Evolutionary conservation across 2,329 filamentous ascomycete genomes (phyloP), one percentile per base, ranked within the genome.

Genomic region (Aspergillus unguis): DNA sequence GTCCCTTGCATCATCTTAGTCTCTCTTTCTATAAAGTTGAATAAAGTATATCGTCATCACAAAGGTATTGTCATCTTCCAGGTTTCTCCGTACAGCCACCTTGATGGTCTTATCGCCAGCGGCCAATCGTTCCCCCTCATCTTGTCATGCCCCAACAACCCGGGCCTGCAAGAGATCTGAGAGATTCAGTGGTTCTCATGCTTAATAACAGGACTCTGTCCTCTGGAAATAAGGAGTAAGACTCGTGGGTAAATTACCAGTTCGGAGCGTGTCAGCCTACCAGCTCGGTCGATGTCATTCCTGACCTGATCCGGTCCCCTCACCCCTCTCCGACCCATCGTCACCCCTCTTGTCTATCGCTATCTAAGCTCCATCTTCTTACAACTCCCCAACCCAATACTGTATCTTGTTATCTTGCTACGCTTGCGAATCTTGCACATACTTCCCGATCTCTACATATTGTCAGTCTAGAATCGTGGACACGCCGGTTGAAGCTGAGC

Each of bases 401-500:
- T 48, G 37, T 45, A 42, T n/a, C 45, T 33, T 7, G 32, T 17
- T 26, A 33, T 31, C 51, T 31, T 45, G 29, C 27, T 37, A 46
- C 31, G 36, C 51, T 53, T 44, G 25, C 36, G 11, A 38, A 42
- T 43, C 26, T 28, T 17, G 41, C 5, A 44, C n/a, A 26, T 45
- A 37, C 10, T 29, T 26, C 5, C 48, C 32, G 35, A 48, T 57
- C 41, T 35, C 35, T 33, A 42, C 25, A 35, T 41, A 27, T 31
- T 23, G 10, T 41, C 40, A 23, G 28, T 33, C 38, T 46, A 25
- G 38, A 38, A 31, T 33, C 49, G 33, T 41, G 51, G 57, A 53
- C 55, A 47, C 47, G 32, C 17, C 57, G 51, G 52, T 58, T 43
- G 35, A 56, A 65, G 63, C 57, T 58, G 60, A 60, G 58, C 59